Evolutionary conservation across 2,329 filamentous ascomycete genomes (phyloP).

Genomic region (Xylariaceae sp.): DNA sequence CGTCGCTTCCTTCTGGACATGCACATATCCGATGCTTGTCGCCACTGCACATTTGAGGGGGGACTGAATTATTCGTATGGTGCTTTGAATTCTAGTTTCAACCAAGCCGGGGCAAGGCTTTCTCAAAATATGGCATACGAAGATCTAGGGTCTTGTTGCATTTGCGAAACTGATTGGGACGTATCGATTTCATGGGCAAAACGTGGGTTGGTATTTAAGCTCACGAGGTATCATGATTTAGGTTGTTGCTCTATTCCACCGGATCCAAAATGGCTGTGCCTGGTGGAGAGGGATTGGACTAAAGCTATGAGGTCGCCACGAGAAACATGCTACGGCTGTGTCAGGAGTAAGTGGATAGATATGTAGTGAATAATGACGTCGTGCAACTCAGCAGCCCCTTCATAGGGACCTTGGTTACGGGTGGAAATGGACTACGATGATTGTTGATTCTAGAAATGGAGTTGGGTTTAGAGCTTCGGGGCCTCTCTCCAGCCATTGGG

Average conservation of each 20-base stretch:
- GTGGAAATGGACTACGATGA: slow-evolving; percentile 1
- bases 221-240: slow-evolving; percentile 7
- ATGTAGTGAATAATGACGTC: slow-evolving; percentile 3
- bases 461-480: slow-evolving; percentile 2
- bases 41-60: slow-evolving; percentile 4
- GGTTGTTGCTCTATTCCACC: slow-evolving; percentile 10
- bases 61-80: neutral
- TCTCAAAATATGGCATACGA: slow-evolving; percentile 7
- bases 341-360: slow-evolving; percentile 7
- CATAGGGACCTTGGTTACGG: slow-evolving; percentile 1
- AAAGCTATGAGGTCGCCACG: slow-evolving; percentile 2
- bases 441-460: neutral
- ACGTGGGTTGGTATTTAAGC: slow-evolving; percentile 7
- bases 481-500: neutral
- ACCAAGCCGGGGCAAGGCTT: slow-evolving; percentile 8
- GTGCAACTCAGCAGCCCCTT: slow-evolving; percentile 3
- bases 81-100: slow-evolving; percentile 7
- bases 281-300: neutral
- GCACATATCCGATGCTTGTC: slow-evolving; percentile 5
- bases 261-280: slow-evolving; percentile 10
- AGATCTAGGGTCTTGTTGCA: slow-evolving; percentile 1
- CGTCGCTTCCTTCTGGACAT: neutral
- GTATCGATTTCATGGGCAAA: slow-evolving; percentile 7
- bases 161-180: slow-evolving; percentile 10
- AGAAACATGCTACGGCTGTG: slow-evolving; percentile 6